Conservation (phyloP, 2,329 filamentous ascomycete species). For the Phoma sp. region DNA sequence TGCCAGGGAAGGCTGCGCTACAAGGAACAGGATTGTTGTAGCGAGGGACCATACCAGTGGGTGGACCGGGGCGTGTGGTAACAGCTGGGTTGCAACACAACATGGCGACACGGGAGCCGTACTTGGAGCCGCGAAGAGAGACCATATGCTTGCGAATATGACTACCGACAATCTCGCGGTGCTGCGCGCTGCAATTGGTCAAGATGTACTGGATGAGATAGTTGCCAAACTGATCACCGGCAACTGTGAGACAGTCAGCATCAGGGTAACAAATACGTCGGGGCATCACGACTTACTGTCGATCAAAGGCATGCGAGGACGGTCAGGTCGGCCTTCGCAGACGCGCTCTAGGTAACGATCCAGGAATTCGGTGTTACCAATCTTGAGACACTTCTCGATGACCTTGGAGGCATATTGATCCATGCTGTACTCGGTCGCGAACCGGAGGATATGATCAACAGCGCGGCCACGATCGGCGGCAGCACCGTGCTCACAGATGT, state of each 20-base stretch:
- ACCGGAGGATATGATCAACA: conserved; percentile 92
- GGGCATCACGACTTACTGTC: conserved; percentile 67
- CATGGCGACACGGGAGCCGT: conserved; percentile 97
- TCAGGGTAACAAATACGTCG: not conserved
- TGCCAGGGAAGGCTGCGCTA: conserved; percentile 31
- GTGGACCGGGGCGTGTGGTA: conserved; percentile 86
- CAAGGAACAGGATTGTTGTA: conserved; percentile 39
- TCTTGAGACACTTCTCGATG: conserved; percentile 98
- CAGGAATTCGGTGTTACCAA: conserved; percentile 88
- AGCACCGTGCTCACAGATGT: conserved; percentile 95
- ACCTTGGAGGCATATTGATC: conserved; percentile 99
- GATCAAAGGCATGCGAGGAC: conserved; percentile 94
- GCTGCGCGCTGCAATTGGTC: conserved; percentile 83
- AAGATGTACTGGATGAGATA: conserved; percentile 98
- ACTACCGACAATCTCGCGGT: conserved; percentile 88
- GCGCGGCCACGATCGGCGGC: conserved; percentile 90
- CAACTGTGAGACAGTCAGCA: conserved; percentile 60
- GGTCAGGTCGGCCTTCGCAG: conserved; percentile 86
- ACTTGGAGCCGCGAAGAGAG: conserved; percentile 96
- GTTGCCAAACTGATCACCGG: conserved; percentile 98
- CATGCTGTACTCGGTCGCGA: conserved; percentile 95
- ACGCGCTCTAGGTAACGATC: conserved; percentile 92
- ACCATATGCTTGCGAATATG: conserved; percentile 99
- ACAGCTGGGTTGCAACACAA: conserved; percentile 95
- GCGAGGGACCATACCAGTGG: conserved; percentile 63